Conservation (phyloP, 768 basidiomycete genomes). For the Agaricus subrufescens region DNA sequence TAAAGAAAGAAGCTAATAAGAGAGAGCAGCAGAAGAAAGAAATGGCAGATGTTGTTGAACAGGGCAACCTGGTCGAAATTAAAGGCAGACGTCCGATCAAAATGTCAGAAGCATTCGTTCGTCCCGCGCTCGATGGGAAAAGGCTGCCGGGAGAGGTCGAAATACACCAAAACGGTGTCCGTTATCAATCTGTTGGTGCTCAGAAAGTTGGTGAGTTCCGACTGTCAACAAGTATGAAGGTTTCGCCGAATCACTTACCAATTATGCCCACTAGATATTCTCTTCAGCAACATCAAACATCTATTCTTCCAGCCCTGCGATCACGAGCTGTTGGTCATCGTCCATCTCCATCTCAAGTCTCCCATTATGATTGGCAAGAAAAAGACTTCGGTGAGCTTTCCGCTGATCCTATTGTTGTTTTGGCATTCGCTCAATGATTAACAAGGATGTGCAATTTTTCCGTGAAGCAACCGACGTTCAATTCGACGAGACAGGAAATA, state of each 20-base stretch:
- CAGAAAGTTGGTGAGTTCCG: slow-evolving; percentile 79
- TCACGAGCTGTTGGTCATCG: slow-evolving; percentile 88
- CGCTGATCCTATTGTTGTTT: not conserved
- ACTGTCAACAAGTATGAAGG: not conserved
- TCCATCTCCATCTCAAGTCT: slow-evolving; percentile 88
- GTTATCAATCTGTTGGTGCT: slow-evolving; percentile 84
- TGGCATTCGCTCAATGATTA: not conserved
- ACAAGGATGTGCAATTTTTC: slow-evolving; percentile 94
- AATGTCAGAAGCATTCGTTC: slow-evolving; percentile 87
- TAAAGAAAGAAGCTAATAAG: slow-evolving; percentile 97
- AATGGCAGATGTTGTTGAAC: slow-evolving; percentile 96
- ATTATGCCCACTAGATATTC: slow-evolving; percentile 54
- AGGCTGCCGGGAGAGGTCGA: slow-evolving; percentile 96
- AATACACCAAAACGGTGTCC: slow-evolving; percentile 94
- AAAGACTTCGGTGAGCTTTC: slow-evolving; percentile 76
- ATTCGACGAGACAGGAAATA: slow-evolving; percentile 99
- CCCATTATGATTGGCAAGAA: slow-evolving; percentile 99
- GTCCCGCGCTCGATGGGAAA: slow-evolving; percentile 93
- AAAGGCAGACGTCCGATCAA: slow-evolving; percentile 84
- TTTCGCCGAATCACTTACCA: not conserved
- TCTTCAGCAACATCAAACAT: slow-evolving; percentile 97
- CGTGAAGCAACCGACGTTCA: slow-evolving; percentile 96
- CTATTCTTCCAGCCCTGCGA: slow-evolving; percentile 99
- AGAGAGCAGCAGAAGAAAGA: slow-evolving; percentile 97
- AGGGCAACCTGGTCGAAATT: slow-evolving; percentile 83